A percentile compares a stretch with the other conserved stretches of the same genome.
Evolutionary conservation across 2,329 filamentous ascomycete species (phyloP).

Genomic region (Fragosphaeria purpurea): DNA sequence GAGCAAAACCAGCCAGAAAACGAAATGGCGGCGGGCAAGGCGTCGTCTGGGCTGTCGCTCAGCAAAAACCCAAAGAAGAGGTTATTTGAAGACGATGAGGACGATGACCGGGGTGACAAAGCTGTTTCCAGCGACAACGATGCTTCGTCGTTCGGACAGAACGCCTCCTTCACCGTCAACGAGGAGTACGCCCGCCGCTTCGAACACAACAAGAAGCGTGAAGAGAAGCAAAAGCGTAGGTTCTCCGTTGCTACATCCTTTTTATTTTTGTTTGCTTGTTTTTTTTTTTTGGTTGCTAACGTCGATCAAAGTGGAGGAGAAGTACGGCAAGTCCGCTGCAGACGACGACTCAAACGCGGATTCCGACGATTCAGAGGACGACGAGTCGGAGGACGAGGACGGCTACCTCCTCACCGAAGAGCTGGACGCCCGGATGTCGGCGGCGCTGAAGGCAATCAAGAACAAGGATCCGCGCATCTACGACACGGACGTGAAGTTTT

Average conservation of each 20-base stretch:
- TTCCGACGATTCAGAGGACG: constrained; percentile 52
- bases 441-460: constrained; percentile 76
- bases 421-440: constrained; percentile 78
- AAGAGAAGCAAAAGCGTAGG: constrained; percentile 65
- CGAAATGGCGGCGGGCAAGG: neutral
- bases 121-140: constrained; percentile 13
- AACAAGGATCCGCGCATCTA: constrained; percentile 89
- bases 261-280: too few relatives aligned
- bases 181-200: constrained; percentile 81
- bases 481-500: constrained; percentile 71
- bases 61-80: constrained; percentile 27
- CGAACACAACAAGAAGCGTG: constrained; percentile 95
- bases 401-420: constrained; percentile 77
- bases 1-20: neutral
- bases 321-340: constrained; percentile 47
- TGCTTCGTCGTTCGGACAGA: constrained; percentile 17
- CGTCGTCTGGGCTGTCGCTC: neutral
- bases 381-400: constrained; percentile 83
- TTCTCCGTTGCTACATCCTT: too few relatives aligned
- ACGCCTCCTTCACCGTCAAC: constrained; percentile 63
- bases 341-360: constrained; percentile 39
- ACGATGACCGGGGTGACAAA: constrained; percentile 28
- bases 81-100: constrained; percentile 45
- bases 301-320: constrained; percentile 64
- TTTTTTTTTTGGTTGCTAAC: too few relatives aligned